Base-by-base conservation (phyloP, 2,329 filamentous ascomycete genomes). In the Botryosphaeria dothidea region DNA sequence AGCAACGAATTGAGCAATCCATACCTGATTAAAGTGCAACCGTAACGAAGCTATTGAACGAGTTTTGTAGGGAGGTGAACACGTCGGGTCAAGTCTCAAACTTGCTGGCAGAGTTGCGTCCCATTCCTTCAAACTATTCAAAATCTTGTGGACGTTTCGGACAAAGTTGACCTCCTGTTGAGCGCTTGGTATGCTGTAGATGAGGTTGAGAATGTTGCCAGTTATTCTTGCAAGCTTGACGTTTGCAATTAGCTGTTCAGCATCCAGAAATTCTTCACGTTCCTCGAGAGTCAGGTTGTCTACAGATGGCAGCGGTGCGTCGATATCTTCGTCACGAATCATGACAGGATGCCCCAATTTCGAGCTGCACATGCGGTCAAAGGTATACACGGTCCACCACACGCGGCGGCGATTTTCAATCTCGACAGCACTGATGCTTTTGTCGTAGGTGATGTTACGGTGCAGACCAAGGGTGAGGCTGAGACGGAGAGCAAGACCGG, bases 291-390 rank as follows among this genome's bases (percentile, higher is more conserved):
- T 67, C 2, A 76, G 74, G 13, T 67, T 69, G 5, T 76, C 70
- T 2, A 70, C 71, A 17, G 74, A 77, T 3, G 78, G 78, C 68
- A 79, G 72, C 61, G 78, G 75, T 29, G 77, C 70, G 38, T 79
- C 77, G 46, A 80, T 83, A 19, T 83, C 82, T 38, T 81, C 77
- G 58, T 85, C 82, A 13, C 78, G 76, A 5, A 85, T 79, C 43
- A 81, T 80, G 6, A 81, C 77, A 0, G 83, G 81, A 25, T 83
- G 78, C 0, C 82, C 81, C 58, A 84, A 76, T 52, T 83, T 81
- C 0, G 81, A 80, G 3, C 80, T 80, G 77, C 79, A 83, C 74
- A 84, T 80, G 2, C 82, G 77, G 64, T 83, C 81, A 23, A 82
- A 73, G 8, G 73, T 77, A 48, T 81, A 82, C 0, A 80, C 74